These are phyloP conservation scores for Xylaria multiplex DNA, from an alignment of 2,329 filamentous ascomycete species.

Conservation along the genomic window DNA sequence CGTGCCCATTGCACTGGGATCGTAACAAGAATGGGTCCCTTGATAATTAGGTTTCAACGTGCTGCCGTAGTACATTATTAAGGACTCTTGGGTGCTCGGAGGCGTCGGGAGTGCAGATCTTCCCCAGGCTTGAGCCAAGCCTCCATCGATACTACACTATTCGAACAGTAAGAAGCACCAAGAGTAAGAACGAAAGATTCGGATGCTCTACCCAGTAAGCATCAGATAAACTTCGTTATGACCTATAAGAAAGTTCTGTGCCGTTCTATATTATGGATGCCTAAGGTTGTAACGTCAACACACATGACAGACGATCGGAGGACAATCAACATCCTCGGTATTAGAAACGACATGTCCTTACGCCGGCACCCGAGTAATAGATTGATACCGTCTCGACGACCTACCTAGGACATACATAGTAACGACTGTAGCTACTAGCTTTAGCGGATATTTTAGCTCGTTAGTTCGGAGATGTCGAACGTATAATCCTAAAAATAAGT, in stretches of 20 bases:
- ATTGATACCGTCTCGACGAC: no score
- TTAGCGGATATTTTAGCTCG: not conserved
- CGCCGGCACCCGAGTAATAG: no score
- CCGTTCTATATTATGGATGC: not conserved
- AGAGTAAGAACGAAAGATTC: constrained; percentile 1
- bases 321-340: not conserved
- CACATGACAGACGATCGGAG: not conserved
- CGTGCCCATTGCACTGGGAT: constrained; percentile 10
- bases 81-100: not conserved
- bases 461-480: constrained; percentile 7
- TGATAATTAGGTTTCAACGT: not conserved
- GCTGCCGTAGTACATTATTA: not conserved
- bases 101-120: not conserved
- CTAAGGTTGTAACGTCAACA: not conserved
- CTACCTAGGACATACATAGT: no score
- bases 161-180: constrained; percentile 26
- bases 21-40: not conserved
- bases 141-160: not conserved
- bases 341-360: no score
- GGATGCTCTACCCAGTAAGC: constrained; percentile 24
- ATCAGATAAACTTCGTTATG: not conserved
- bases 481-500: constrained; percentile 29
- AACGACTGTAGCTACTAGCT: no score
- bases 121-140: not conserved
- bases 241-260: not conserved